phyloP scores from a whole-genome alignment of 164 flowering plant genomes.

The Hamamelis virginiana region DNA sequence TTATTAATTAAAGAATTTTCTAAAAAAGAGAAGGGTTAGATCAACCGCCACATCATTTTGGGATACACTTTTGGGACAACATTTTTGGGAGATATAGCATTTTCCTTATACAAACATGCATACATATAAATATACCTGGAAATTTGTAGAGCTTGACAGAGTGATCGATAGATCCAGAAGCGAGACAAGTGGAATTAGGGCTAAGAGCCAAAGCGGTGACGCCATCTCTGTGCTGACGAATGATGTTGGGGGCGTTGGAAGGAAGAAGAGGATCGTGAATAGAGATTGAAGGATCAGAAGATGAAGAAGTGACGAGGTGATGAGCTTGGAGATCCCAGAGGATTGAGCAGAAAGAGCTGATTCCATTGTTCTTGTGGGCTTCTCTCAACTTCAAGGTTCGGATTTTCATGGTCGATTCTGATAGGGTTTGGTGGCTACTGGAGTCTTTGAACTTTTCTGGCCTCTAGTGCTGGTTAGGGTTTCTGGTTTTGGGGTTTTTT shows the following conservation, averaged over 20 bases:
- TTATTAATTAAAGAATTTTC: too few relatives aligned
- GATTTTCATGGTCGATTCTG: conserved; percentile 57
- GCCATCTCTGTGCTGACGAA: conserved; percentile 82
- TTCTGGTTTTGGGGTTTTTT: not conserved
- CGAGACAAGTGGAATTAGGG: conserved; percentile 92
- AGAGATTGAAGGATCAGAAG: conserved; percentile 62
- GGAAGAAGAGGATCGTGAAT: conserved; percentile 60
- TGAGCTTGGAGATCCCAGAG: conserved; percentile 64
- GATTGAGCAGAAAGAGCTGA: conserved; percentile 59
- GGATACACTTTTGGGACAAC: too few relatives aligned
- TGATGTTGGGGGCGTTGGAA: conserved; percentile 44
- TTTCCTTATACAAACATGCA: too few relatives aligned
- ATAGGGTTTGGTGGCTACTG: not conserved
- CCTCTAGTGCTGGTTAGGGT: not conserved
- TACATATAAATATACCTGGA: conserved; percentile 55
- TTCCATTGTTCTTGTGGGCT: conserved; percentile 56
- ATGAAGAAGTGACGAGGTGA: conserved; percentile 74
- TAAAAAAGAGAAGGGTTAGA: too few relatives aligned
- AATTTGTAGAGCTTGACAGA: conserved; percentile 91
- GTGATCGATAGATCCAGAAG: conserved; percentile 90
- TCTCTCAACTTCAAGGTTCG: conserved; percentile 77
- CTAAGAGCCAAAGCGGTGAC: conserved; percentile 83
- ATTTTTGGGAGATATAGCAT: too few relatives aligned
- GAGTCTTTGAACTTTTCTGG: not conserved
- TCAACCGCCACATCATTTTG: too few relatives aligned